Base-by-base conservation (phyloP, 768 basidiomycete species). In the Thelephora ganbajun region DNA sequence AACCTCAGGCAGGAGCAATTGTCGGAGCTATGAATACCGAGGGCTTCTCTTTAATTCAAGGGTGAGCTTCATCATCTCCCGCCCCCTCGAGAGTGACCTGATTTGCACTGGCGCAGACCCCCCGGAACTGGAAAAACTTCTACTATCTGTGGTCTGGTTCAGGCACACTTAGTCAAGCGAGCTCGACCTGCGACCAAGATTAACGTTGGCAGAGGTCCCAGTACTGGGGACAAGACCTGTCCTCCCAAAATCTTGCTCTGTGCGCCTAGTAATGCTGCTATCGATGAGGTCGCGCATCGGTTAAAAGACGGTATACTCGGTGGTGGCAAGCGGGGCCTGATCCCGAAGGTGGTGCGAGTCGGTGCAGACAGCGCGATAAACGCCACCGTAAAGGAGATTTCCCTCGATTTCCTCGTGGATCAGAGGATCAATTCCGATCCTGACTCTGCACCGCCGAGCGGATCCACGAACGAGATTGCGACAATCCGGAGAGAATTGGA, bases 61-160 rank as follows among this genome's bases (percentile, higher is more conserved):
- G 96, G 94, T 93, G 58, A 22, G 52, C 53, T 48, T 33, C 11
- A 6, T 41, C 1, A 9, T 48, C 44, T 13, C 5, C 12, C 30
- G 35, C 48, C 26, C 14, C 22, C 41, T 37, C n/a, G n/a, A n/a
- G n/a, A n/a, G n/a, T n/a, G n/a, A n/a, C n/a, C 13, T n/a, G 22
- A 26, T 44, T 37, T n/a, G 37, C 18, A 51, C 16, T 14, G 13
- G 22, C 36, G 46, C 53, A 93, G 94, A 19, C 96, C 96, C 33
- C 96, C 96, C 1, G 96, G 96, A 47, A 99, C 96, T 0, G 96
- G 96, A 11, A 99, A 99, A 67, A 99, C 96, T 7, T 94, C 89
- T 18, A 99, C 96, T 1, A 98, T 99, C 52, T 90, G 90, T 55
- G 91, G 89, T 18, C 71, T 99, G n/a, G 84, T 96, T 5, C 80